Percentiles rank a stretch among this genome's conserved stretches.
Evolutionary conservation across 441 rosid genomes (phyloP).

Genomic region (Euphorbia neoarborescens): DNA sequence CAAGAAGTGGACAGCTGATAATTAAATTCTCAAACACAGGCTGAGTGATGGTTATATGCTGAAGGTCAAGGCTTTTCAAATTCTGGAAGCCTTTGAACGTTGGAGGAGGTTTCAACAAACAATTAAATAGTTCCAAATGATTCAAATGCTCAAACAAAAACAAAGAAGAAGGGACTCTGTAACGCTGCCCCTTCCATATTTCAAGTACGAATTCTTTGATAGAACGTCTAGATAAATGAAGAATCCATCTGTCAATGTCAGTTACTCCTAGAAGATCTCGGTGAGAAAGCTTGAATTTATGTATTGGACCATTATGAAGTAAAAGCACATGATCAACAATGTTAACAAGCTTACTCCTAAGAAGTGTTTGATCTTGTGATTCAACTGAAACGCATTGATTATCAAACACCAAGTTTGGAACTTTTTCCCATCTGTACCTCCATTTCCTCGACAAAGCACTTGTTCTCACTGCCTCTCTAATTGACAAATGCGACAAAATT

Average conservation of each 20-base stretch:
- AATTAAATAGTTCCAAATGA: constrained; percentile 65
- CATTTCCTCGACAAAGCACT: constrained; percentile 51
- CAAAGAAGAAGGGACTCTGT: constrained; percentile 52
- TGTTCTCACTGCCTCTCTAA: constrained; percentile 62
- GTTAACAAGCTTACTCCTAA: constrained; percentile 47
- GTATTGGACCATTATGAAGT: constrained; percentile 49
- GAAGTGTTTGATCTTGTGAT: constrained; percentile 43
- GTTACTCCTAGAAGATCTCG: constrained; percentile 54
- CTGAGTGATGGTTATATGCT: constrained; percentile 53
- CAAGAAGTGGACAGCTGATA: constrained; percentile 47
- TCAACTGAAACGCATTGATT: constrained; percentile 34
- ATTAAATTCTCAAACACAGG: constrained; percentile 50
- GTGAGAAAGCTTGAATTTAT: constrained; percentile 66
- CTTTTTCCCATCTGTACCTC: constrained; percentile 58
- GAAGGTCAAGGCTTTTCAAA: constrained; percentile 68
- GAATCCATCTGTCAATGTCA: constrained; percentile 67
- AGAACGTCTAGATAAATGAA: constrained; percentile 47
- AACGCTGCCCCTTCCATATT: constrained; percentile 67
- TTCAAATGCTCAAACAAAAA: constrained; percentile 41
- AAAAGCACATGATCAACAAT: constrained; percentile 57
- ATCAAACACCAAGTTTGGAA: constrained; percentile 56
- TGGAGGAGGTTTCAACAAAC: constrained; percentile 52
- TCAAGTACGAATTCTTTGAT: constrained; percentile 56
- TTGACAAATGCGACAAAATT: constrained; percentile 45
- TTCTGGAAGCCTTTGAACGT: constrained; percentile 48